These are phyloP conservation scores for Amaranthus cruentus DNA, from an alignment of 148 eudicot species.

Conservation along the genomic window DNA sequence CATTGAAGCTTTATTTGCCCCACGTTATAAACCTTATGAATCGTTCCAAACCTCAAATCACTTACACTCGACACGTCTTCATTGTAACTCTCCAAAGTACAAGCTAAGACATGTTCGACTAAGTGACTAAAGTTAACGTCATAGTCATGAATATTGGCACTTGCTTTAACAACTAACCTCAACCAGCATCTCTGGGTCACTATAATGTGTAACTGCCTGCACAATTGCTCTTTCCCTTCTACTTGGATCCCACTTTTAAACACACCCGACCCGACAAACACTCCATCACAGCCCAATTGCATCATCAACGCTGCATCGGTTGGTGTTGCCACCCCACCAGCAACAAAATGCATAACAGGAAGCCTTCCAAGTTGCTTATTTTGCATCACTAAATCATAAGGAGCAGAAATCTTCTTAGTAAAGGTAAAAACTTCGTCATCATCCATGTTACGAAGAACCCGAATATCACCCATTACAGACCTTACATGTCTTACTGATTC, in stretches of 20 bases:
- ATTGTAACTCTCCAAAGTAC: too few relatives aligned
- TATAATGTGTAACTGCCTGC: slow-evolving; percentile 87
- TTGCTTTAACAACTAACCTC: slow-evolving; percentile 49
- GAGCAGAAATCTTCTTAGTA: slow-evolving; percentile 66
- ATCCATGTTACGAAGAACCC: slow-evolving; percentile 71
- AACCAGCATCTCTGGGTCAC: slow-evolving; percentile 69
- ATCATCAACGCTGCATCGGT: slow-evolving; percentile 95
- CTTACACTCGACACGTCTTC: too few relatives aligned
- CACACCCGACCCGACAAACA: slow-evolving; percentile 79
- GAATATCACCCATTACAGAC: slow-evolving; percentile 70
- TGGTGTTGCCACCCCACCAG: slow-evolving; percentile 90
- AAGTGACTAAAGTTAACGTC: too few relatives aligned
- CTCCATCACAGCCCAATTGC: slow-evolving; percentile 91
- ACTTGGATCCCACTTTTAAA: slow-evolving; percentile 82
- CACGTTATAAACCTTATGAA: too few relatives aligned
- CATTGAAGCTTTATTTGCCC: too few relatives aligned
- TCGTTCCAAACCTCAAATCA: too few relatives aligned
- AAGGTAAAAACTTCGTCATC: slow-evolving; percentile 82
- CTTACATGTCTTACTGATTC: slow-evolving; percentile 84
- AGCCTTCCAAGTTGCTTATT: slow-evolving; percentile 83
- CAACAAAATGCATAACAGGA: slow-evolving; percentile 90
- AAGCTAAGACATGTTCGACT: too few relatives aligned
- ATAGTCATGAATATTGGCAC: too few relatives aligned
- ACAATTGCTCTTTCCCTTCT: slow-evolving; percentile 67
- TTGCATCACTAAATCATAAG: slow-evolving; percentile 79